Evolutionary conservation across 2,329 filamentous ascomycete genomes (phyloP).

Genomic region (Endocalyx cinctus): DNA sequence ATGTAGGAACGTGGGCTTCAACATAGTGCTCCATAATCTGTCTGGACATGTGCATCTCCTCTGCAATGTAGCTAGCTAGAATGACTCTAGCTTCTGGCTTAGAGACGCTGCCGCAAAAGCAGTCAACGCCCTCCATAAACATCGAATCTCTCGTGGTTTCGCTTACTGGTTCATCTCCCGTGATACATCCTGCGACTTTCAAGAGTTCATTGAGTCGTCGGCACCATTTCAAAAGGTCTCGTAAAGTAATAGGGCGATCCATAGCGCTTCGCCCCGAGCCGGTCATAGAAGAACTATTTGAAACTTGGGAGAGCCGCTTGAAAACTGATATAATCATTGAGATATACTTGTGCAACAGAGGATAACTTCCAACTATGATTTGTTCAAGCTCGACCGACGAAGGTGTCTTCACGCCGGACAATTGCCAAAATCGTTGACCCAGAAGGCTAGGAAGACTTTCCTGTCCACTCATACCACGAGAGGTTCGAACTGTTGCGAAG

Average conservation of each 20-base stretch:
- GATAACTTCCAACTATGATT: slow-evolving; percentile 68
- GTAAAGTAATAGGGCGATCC: slow-evolving; percentile 48
- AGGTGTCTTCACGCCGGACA: slow-evolving; percentile 64
- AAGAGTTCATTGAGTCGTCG: slow-evolving; percentile 67
- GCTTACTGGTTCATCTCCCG: slow-evolving; percentile 64
- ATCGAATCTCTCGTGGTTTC: slow-evolving; percentile 74
- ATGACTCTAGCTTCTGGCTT: slow-evolving; percentile 55
- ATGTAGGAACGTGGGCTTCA: slow-evolving; percentile 63
- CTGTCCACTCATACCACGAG: slow-evolving; percentile 60
- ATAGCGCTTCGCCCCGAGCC: slow-evolving; percentile 29
- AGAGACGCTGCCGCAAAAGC: slow-evolving; percentile 78
- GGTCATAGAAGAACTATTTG: slow-evolving; percentile 26
- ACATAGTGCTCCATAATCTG: slow-evolving; percentile 78
- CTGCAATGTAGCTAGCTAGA: slow-evolving; percentile 68
- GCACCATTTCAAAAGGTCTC: slow-evolving; percentile 89
- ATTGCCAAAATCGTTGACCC: slow-evolving; percentile 81
- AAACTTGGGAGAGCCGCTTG: slow-evolving; percentile 44
- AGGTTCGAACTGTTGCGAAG: slow-evolving; percentile 83
- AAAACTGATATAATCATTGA: slow-evolving; percentile 58
- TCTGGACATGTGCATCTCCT: slow-evolving; percentile 81
- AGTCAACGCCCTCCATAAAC: slow-evolving; percentile 90
- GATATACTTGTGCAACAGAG: slow-evolving; percentile 60
- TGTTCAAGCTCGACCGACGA: slow-evolving; percentile 65
- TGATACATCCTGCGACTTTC: slow-evolving; percentile 54
- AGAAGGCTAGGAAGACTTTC: slow-evolving; percentile 70